phyloP scores from a whole-genome alignment of 768 basidiomycete genomes.

The Serendipita sp. region DNA sequence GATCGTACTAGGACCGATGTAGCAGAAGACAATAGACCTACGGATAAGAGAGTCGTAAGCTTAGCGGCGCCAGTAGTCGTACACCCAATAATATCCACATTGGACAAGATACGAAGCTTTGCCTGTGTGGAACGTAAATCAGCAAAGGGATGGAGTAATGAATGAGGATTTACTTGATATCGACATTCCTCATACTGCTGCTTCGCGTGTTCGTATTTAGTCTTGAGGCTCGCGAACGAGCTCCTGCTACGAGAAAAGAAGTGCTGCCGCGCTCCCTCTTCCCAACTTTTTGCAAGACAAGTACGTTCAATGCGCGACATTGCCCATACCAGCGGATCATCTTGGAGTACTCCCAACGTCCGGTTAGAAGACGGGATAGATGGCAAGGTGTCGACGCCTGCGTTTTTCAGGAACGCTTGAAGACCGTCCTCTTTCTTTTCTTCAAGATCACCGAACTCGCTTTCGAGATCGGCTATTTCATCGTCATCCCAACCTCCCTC shows the following conservation, averaged over 20 bases:
- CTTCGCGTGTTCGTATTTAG: slow-evolving; percentile 26
- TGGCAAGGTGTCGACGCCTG: slow-evolving; percentile 21
- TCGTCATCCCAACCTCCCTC: not conserved
- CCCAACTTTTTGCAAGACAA: slow-evolving; percentile 32
- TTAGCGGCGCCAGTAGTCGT: slow-evolving; percentile 69
- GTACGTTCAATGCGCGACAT: slow-evolving; percentile 36
- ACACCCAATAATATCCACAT: slow-evolving; percentile 51
- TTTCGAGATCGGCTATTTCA: not conserved
- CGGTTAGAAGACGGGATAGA: slow-evolving; percentile 23
- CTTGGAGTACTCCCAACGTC: slow-evolving; percentile 21
- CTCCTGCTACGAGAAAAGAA: slow-evolving; percentile 18
- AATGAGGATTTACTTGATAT: slow-evolving; percentile 33
- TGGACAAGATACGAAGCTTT: slow-evolving; percentile 31
- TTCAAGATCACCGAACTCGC: too few relatives aligned
- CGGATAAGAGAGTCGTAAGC: slow-evolving; percentile 38
- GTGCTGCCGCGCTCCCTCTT: slow-evolving; percentile 22
- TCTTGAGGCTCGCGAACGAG: slow-evolving; percentile 30
- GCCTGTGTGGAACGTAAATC: slow-evolving; percentile 22
- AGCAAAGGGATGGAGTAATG: not conserved
- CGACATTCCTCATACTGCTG: slow-evolving; percentile 24
- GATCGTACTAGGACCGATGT: not conserved
- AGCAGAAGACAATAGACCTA: not conserved
- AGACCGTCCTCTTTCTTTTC: not conserved
- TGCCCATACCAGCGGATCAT: slow-evolving; percentile 31
- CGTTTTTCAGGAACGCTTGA: not conserved